Base-by-base conservation (phyloP, 441 rosid genomes). In the Theobroma grandiflorum region DNA sequence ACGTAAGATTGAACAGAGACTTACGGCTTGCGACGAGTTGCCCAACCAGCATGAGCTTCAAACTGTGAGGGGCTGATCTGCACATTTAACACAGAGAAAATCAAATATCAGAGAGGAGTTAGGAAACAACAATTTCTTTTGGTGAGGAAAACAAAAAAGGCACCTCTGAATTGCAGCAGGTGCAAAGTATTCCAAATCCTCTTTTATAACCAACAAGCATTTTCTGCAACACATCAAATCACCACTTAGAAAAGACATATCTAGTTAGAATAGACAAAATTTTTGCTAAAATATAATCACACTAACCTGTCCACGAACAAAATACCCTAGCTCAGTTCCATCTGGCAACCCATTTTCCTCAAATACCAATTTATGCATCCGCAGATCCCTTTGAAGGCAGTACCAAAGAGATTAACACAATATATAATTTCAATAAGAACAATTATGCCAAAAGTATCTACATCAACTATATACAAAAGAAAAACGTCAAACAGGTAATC, bases 21-120 rank as follows among this genome's bases (percentile, higher is more conserved):
- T 94, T 88, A 96, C 99, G 98, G 98, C 78, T 94, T 94, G 79
- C 99, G 93, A 65, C 98, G 96, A 71, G 88, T 81, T 66, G 98
- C 91, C 87, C 86, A 94, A 80, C 99, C 99, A 83, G 99, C 99
- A 92, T 96, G 99, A 80, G 99, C 94, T 91, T 96, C 99, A 87
- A 96, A 96, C 61, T 78, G 88, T 38, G 99, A 96, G 42, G 99
- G 96, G 79, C 99, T 96, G 78, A 96, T 84, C 98, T 96, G 93
- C 74, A 55, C 87, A 83, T 78, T 71, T 79, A 77, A 82, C 58
- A 58, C 14, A 77, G 84, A 85, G 12, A 70, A 33, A 70, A 81
- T 80, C 70, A 74, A 77, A 78, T 67, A 35, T 70, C 68, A 59
- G 79, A 67, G 31, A 73, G 3, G 22, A 74, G 35, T 77, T 50